Evolutionary conservation across 306 rosid genomes (phyloP).

Genomic region (Benincasa hispida): DNA sequence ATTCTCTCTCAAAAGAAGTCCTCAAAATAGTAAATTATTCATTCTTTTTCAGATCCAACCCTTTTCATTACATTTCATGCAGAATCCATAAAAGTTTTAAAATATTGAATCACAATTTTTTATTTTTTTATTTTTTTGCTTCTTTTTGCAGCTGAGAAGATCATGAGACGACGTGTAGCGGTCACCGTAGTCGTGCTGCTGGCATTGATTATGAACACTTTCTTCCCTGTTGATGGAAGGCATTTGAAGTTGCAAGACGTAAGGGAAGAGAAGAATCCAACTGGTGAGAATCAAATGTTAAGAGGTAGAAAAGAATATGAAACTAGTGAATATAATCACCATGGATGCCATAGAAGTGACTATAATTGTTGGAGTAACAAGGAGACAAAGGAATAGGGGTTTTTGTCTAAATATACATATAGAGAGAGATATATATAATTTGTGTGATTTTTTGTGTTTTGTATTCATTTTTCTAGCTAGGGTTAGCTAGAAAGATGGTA

Average conservation of each 20-base stretch:
- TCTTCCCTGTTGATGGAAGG: background rate
- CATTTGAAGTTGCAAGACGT: background rate
- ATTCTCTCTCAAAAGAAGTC: background rate
- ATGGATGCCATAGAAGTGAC: background rate
- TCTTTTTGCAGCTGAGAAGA: background rate
- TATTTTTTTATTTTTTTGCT: background rate
- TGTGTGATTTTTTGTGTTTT: background rate
- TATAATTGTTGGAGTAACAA: background rate
- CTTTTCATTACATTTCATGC: background rate
- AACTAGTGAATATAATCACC: conserved; percentile 1
- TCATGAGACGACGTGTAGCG: background rate
- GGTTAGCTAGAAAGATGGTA: background rate
- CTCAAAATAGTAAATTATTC: background rate
- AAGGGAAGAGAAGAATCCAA: background rate
- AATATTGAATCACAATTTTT: background rate
- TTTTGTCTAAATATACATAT: background rate
- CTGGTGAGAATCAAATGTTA: background rate
- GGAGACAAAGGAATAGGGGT: background rate
- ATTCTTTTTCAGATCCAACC: background rate
- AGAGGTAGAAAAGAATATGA: background rate
- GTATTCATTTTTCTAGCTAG: background rate
- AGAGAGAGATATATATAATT: background rate
- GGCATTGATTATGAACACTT: background rate
- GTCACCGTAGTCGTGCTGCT: background rate
- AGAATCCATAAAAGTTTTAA: background rate